Base-by-base conservation (phyloP, 1,284 basidiomycete genomes). In the Flammula alnicola region DNA sequence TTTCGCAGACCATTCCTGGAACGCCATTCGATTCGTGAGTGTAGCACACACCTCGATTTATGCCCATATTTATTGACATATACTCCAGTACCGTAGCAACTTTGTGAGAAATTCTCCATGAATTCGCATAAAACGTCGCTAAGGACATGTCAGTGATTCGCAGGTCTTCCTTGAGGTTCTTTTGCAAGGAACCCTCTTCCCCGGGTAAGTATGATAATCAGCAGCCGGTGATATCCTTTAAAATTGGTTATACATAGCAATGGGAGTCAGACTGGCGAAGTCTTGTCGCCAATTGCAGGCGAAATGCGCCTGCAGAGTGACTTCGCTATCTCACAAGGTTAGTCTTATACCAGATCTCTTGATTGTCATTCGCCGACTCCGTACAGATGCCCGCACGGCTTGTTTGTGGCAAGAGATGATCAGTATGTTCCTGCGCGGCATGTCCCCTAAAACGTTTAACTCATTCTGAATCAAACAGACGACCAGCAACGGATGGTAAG, bases 11-110 rank as follows among this genome's bases (percentile, higher is more conserved):
- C 10, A 54, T 58, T 50, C 59, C 54, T 10, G 62, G 64, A 35
- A 61, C 61, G 25, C 68, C 69, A 1, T 69, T 71, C 50, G 68
- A 70, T 44, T 67, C 65, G 31, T 55, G 27, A 45, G 53, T 45
- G 2, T n/a, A n/a, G n/a, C n/a, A n/a, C n/a, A n/a, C n/a, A n/a
- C n/a, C n/a, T n/a, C n/a, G n/a, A n/a, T n/a, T n/a, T n/a, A n/a
- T n/a, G n/a, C n/a, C n/a, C n/a, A n/a, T n/a, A n/a, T n/a, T n/a
- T n/a, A n/a, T n/a, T n/a, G n/a, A n/a, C n/a, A n/a, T n/a, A n/a
- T n/a, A n/a, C n/a, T n/a, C n/a, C n/a, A n/a, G n/a, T 10, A 44
- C 46, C 16, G 38, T 49, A 1, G 32, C 33, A 14, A 57, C 53
- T 19, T 57, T 52, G 55, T 54, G 33, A 37, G 55, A 20, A 3